Percentiles rank a stretch among this genome's conserved stretches.
Evolutionary conservation across 139 green algal genomes (phyloP).

Genomic region (Desmodesmus armatus): DNA sequence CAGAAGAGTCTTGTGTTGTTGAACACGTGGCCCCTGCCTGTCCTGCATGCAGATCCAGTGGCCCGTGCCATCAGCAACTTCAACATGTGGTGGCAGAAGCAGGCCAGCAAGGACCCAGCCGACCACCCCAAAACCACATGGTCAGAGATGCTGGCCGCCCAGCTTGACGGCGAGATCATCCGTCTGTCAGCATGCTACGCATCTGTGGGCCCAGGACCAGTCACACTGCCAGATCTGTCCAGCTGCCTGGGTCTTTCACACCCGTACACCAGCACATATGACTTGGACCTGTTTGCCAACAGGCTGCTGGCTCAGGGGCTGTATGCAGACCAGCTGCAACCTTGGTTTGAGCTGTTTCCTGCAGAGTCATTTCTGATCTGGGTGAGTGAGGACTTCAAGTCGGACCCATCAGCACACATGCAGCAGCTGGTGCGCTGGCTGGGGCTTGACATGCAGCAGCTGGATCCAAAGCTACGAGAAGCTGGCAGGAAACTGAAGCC

Average conservation of each 20-base stretch:
- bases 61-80: constrained; percentile 10
- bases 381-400: constrained; percentile 36
- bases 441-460: too few species aligned
- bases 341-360: constrained; percentile 35
- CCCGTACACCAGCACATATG: background rate
- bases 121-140: background rate
- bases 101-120: background rate
- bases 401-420: too few species aligned
- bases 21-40: too few species aligned
- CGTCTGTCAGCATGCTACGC: background rate
- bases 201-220: background rate
- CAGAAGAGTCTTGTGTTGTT: too few species aligned
- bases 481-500: too few species aligned
- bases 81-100: constrained; percentile 39
- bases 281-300: background rate
- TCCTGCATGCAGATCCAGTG: too few species aligned
- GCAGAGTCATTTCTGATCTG: constrained; percentile 17
- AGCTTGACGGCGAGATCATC: background rate
- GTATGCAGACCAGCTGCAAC: constrained; percentile 27
- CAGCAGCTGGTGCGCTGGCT: too few species aligned
- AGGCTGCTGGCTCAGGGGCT: constrained; percentile 7
- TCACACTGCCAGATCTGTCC: background rate
- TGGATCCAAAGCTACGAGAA: too few species aligned
- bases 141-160: background rate
- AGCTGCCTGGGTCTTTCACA: constrained; percentile 10